Conservation (phyloP, 2,329 filamentous ascomycete genomes). For the Clarireedia homoeocarpa region DNA sequence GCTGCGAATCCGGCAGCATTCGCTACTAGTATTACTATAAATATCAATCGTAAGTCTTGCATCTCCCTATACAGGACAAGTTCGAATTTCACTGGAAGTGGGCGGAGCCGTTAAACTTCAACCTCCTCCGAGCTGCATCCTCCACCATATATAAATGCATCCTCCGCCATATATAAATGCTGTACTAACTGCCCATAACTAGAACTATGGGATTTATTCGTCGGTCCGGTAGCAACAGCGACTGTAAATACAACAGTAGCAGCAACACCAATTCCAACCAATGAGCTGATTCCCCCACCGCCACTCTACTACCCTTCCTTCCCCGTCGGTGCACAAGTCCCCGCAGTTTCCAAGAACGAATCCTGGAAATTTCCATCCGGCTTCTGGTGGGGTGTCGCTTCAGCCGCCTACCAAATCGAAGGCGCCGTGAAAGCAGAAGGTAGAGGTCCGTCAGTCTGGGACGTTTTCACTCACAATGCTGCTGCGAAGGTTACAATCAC, state of each 20-base stretch:
- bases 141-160: neutral
- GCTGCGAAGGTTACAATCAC: conserved; percentile 21
- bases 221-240: conserved; percentile 20
- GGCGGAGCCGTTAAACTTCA: neutral
- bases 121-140: neutral
- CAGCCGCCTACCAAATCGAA: conserved; percentile 40
- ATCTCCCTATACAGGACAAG: neutral
- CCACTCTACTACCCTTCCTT: conserved; percentile 17
- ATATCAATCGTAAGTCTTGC: conserved; percentile 13
- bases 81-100: no score
- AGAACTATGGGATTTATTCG: conserved; percentile 20
- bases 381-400: conserved; percentile 41
- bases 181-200: conserved; percentile 16
- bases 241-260: conserved; percentile 20
- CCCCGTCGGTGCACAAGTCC: conserved; percentile 13
- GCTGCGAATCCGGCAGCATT: conserved; percentile 15
- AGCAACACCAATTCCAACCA: conserved; percentile 20
- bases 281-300: conserved; percentile 22
- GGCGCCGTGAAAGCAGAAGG: conserved; percentile 39
- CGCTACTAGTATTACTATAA: conserved; percentile 11
- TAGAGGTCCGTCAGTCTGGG: conserved; percentile 36
- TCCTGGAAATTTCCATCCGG: conserved; percentile 29
- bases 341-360: conserved; percentile 15
- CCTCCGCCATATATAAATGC: neutral
- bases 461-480: conserved; percentile 28